Conservation (phyloP, 805 yeast genomes). For the Diddensiella transvaalensis region DNA sequence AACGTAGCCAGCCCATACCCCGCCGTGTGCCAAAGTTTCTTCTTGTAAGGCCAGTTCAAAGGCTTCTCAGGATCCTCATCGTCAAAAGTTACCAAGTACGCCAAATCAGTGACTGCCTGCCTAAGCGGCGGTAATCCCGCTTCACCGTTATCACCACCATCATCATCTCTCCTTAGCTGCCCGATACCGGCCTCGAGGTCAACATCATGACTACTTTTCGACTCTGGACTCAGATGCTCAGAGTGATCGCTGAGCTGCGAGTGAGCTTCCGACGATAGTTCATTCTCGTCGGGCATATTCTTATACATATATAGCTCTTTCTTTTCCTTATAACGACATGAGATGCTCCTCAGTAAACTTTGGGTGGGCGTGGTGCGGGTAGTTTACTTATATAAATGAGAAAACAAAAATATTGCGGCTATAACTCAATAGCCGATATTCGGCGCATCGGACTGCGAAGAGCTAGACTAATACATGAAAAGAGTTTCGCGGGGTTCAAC, state of each 20-base stretch:
- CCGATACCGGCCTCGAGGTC: neutral
- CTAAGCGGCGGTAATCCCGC: neutral
- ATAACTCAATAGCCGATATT: too few species aligned
- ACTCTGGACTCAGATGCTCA: neutral
- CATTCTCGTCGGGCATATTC: neutral
- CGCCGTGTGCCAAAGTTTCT: slow-evolving; percentile 39
- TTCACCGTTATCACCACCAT: neutral
- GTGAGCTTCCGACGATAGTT: neutral
- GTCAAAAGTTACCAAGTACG: slow-evolving; percentile 21
- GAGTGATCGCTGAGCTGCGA: too few species aligned
- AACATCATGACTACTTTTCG: neutral
- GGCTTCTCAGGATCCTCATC: slow-evolving; percentile 59
- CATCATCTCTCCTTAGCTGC: too few species aligned
- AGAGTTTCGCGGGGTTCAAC: too few species aligned
- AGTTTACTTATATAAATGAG: too few species aligned
- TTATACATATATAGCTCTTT: too few species aligned
- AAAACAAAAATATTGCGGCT: too few species aligned
- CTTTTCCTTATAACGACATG: too few species aligned
- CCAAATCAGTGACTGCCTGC: neutral
- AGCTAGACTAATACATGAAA: too few species aligned
- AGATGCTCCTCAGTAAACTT: too few species aligned
- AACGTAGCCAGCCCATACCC: slow-evolving; percentile 40
- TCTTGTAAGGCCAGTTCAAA: slow-evolving; percentile 45
- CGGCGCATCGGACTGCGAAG: too few species aligned
- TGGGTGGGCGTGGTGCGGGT: too few species aligned